phyloP scores from a whole-genome alignment of 2,329 filamentous ascomycete species.

The Ceratocystiopsis sp. region DNA sequence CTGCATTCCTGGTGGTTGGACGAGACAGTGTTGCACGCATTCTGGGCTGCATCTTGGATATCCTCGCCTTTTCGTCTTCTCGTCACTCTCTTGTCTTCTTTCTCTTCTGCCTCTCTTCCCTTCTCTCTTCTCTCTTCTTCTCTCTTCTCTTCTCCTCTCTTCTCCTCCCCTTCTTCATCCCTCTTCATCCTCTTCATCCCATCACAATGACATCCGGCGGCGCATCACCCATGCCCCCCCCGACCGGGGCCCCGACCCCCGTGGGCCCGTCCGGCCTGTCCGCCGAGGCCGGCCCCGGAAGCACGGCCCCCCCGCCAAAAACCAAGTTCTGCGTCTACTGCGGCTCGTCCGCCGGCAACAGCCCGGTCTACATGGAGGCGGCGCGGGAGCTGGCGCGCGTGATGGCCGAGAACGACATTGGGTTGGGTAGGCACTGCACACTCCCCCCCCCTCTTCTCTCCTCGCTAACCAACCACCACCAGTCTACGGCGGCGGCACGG shows the following conservation, averaged over 20 bases:
- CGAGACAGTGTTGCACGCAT: too few relatives aligned
- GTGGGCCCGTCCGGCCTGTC: constrained; percentile 2
- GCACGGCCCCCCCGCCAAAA: constrained; percentile 18
- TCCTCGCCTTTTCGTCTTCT: too few relatives aligned
- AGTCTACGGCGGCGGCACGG: constrained; percentile 91
- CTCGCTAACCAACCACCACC: neutral
- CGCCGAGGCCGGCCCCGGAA: constrained; percentile 9
- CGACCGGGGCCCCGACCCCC: constrained; percentile 16
- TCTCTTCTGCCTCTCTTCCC: neutral
- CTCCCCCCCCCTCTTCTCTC: neutral
- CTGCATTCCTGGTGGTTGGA: too few relatives aligned
- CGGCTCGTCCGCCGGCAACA: constrained; percentile 59
- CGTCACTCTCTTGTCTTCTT: too few relatives aligned
- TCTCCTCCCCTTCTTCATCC: constrained; percentile 4
- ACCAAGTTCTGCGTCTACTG: constrained; percentile 89
- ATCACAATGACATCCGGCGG: constrained; percentile 23
- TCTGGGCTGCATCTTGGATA: too few relatives aligned
- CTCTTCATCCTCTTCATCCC: constrained; percentile 2
- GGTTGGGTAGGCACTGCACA: constrained; percentile 36
- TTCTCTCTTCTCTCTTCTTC: neutral
- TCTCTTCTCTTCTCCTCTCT: neutral
- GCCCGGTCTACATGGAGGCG: constrained; percentile 57
- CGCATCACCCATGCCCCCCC: constrained; percentile 19
- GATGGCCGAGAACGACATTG: constrained; percentile 62
- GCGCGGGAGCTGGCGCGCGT: constrained; percentile 57